phyloP scores from a whole-genome alignment of 2,329 filamentous ascomycete genomes.

The Apiospora rasikravindrae region DNA sequence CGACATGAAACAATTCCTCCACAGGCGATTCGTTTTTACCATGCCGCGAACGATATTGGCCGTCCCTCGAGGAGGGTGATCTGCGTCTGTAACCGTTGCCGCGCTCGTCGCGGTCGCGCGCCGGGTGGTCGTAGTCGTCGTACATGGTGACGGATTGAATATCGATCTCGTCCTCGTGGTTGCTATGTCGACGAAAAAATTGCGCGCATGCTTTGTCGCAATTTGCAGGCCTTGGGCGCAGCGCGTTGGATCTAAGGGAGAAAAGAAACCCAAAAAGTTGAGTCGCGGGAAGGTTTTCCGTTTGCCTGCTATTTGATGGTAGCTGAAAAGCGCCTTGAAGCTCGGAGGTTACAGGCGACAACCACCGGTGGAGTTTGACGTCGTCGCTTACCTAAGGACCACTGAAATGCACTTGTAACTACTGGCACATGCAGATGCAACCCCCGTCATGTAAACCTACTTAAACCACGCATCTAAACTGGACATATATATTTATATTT shows the following conservation, averaged over 20 bases:
- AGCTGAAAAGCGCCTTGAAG: not conserved
- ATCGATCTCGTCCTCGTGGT: not conserved
- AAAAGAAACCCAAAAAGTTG: not conserved
- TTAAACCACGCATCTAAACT: not conserved
- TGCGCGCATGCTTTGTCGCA: not conserved
- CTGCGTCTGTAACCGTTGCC: slow-evolving; percentile 34
- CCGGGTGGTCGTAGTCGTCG: slow-evolving; percentile 38
- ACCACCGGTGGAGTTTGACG: slow-evolving; percentile 9
- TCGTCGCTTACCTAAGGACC: not conserved
- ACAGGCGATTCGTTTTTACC: slow-evolving; percentile 43
- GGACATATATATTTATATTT: not conserved
- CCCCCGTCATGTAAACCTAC: slow-evolving; percentile 2
- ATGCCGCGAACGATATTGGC: slow-evolving; percentile 41
- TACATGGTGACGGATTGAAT: slow-evolving; percentile 33
- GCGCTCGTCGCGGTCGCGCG: slow-evolving; percentile 36
- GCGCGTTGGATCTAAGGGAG: not conserved
- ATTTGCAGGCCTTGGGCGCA: not conserved
- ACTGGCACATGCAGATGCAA: slow-evolving; percentile 24
- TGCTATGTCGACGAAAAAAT: not conserved
- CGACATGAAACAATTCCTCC: slow-evolving; percentile 30
- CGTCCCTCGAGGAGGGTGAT: slow-evolving; percentile 37
- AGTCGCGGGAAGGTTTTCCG: not conserved
- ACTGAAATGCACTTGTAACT: not conserved
- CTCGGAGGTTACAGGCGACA: slow-evolving; percentile 14
- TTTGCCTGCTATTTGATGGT: not conserved